Conservation (phyloP, 352 stramenopile species). For the Phytophthora hibernalis region DNA sequence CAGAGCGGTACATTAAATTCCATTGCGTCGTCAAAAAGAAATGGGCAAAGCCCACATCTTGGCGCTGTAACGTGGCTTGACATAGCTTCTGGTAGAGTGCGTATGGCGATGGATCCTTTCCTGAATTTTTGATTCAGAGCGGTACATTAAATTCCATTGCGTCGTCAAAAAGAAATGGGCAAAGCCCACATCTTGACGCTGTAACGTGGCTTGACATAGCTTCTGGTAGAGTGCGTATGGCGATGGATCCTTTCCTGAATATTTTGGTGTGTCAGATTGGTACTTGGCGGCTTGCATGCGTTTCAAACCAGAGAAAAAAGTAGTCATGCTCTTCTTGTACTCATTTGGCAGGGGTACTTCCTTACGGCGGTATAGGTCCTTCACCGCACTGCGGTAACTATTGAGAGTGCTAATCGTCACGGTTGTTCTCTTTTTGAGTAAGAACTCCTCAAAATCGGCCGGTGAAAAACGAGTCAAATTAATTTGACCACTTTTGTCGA, state of each 20-base stretch:
- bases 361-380: slow-evolving; percentile 12
- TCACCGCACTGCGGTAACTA: slow-evolving; percentile 8
- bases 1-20: slow-evolving; percentile 2
- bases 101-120: not conserved
- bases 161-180: not conserved
- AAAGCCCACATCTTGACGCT: not conserved
- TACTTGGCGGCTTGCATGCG: not conserved
- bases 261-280: not conserved
- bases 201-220: not conserved
- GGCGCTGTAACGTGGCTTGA: not conserved
- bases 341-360: not conserved
- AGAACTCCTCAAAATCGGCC: slow-evolving; percentile 3
- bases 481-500: slow-evolving; percentile 2
- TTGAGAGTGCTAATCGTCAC: slow-evolving; percentile 10
- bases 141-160: no score
- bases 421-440: slow-evolving; percentile 7
- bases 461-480: not conserved
- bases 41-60: not conserved
- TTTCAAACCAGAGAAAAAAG: slow-evolving; percentile 14
- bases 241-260: not conserved
- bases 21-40: no score
- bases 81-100: not conserved
- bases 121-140: not conserved
- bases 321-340: slow-evolving; percentile 8
- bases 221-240: slow-evolving; percentile 1